Evolutionary conservation across 108 stramenopile genomes (phyloP), one percentile per base, ranked within the genome.

Genomic region (Nitzschia sp.): DNA sequence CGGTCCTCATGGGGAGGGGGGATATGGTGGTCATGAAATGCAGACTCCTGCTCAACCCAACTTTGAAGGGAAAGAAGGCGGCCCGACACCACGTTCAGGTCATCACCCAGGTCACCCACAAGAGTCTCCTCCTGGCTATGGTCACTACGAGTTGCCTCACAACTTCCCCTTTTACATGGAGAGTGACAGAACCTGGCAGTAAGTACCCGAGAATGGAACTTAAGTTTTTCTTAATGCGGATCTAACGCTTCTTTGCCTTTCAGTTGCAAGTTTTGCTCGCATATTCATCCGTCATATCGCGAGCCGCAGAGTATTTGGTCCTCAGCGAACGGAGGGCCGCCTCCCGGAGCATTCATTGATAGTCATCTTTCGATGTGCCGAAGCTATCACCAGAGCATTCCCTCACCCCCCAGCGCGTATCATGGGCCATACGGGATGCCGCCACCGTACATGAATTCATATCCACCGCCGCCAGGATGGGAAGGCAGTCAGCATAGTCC

Each of bases 151-250:
- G 49, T 33, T 64, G 17, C 70, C 70, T 1, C 29, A 18, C 30
- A 61, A 72, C 51, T 81, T 79, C 65, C 82, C 85, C n/a, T 83
- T 71, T 55, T 76, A 77, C 38, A 73, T 81, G 59, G 85, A 78
- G 24, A 30, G 29, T 0, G 57, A 68, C 26, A 56, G 78, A 66
- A 61, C 76, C 21, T 84, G 83, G 83, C 66, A 71, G n/a, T n/a
- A n/a, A n/a, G n/a, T n/a, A n/a, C n/a, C n/a, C n/a, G n/a, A n/a
- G n/a, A n/a, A n/a, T n/a, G n/a, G n/a, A n/a, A n/a, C n/a, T n/a
- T n/a, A n/a, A n/a, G n/a, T n/a, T n/a, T n/a, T n/a, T n/a, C n/a
- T n/a, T n/a, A n/a, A n/a, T n/a, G n/a, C n/a, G n/a, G n/a, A n/a
- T n/a, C n/a, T n/a, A n/a, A n/a, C n/a, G n/a, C n/a, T n/a, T n/a